Conservation (phyloP, 768 basidiomycete genomes). For the Suillus cothurnatus region DNA sequence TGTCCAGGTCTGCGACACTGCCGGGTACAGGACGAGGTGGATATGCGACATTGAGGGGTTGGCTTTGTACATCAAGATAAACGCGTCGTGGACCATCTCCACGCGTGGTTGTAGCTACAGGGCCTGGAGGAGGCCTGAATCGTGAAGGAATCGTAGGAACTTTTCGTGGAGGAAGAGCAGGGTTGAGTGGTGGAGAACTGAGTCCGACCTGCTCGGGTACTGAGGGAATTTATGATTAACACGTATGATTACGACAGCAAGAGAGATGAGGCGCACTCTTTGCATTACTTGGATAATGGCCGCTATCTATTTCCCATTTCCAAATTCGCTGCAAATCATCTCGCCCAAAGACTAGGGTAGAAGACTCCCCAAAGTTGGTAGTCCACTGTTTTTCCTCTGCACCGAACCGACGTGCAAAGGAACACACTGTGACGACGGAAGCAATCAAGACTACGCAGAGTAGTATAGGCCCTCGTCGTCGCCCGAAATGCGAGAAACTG, state of each 20-base stretch:
- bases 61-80: conserved; percentile 71
- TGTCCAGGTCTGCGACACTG: conserved; percentile 86
- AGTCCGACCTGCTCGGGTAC: conserved; percentile 74
- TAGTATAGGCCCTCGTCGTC: conserved; percentile 56
- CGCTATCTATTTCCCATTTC: conserved; percentile 93
- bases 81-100: conserved; percentile 79
- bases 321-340: conserved; percentile 90
- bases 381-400: conserved; percentile 67
- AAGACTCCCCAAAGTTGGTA: conserved; percentile 55
- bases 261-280: conserved; percentile 54
- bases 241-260: background rate
- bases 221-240: conserved; percentile 30
- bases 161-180: conserved; percentile 66
- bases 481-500: conserved; percentile 57
- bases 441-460: conserved; percentile 49
- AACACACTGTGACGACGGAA: conserved; percentile 57
- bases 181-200: conserved; percentile 60
- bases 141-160: conserved; percentile 48
- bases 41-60: conserved; percentile 69
- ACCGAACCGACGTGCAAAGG: conserved; percentile 62
- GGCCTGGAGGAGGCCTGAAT: conserved; percentile 47
- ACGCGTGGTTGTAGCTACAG: conserved; percentile 56
- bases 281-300: conserved; percentile 88
- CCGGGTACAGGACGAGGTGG: conserved; percentile 87
- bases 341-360: conserved; percentile 73